Base-by-base conservation (phyloP, 495 filamentous ascomycete species). In the Amniculicola lignicola region DNA sequence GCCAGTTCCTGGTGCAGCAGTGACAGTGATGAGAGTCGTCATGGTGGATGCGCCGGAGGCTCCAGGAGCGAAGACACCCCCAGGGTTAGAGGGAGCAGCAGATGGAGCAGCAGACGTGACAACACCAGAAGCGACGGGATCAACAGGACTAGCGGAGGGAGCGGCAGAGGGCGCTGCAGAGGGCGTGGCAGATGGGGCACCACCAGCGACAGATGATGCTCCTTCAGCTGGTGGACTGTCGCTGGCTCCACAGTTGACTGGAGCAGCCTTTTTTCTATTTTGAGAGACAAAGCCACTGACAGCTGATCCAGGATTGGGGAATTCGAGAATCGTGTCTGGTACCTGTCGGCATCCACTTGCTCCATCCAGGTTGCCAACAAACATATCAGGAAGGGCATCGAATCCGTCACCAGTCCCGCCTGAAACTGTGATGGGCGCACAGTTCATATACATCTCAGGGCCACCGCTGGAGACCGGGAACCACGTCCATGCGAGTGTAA, bases 401-500 rank as follows among this genome's bases (percentile, higher is more conserved):
- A 70, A 67, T 22, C 64, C 62, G 15, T 64, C 65, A 29, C 42
- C 48, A 4, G 60, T 51, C 23, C 80, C 75, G 15, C 74, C 72
- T 14, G 69, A 75, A 57, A 84, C 74, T n/a, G 68, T 73, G 40
- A 80, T 68, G 6, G 77, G 72, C 0, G 79, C 78, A 47, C 80
- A 83, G 66, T 79, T 80, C 76, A 81, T 80, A 67, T 82, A 85
- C 72, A 84, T 79, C 63, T 83, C 80, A 7, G 74, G 74, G 39
- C 76, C 75, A 0, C 81, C 81, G 0, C 33, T 51, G n/a, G 75
- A 24, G 14, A 72, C 65, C 40, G 81, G 78, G 65, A 82, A 79
- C 82, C 82, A 85, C 0, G 77, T 77, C 83, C 81, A 86, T 0
- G 80, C 75, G 44, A 86, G 54, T 1, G 68, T 63, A 15, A 23